Percentiles rank a stretch among this genome's conserved stretches.
phyloP scores from a whole-genome alignment of 2,329 filamentous ascomycete species.

The Thelonectria rubi region DNA sequence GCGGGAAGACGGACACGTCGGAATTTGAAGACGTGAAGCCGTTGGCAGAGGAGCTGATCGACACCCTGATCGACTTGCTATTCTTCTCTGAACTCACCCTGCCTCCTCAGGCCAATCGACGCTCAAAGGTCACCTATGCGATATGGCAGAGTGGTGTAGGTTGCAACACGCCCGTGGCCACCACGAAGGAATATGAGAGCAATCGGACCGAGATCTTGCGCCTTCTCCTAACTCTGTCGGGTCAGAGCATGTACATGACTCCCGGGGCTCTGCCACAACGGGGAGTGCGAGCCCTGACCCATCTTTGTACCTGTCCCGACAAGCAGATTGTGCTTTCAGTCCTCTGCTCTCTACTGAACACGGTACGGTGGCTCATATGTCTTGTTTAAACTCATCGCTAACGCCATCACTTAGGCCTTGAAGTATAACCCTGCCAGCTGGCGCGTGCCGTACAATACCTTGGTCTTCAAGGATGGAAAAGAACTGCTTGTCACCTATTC shows the following conservation, averaged over 20 bases:
- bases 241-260: constrained; percentile 93
- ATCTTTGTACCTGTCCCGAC: constrained; percentile 86
- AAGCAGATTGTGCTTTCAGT: constrained; percentile 92
- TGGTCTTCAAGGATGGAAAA: constrained; percentile 90
- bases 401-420: constrained; percentile 68
- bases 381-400: no score
- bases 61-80: constrained; percentile 86
- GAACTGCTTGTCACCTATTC: constrained; percentile 92
- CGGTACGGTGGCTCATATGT: constrained; percentile 62
- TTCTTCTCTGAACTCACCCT: constrained; percentile 94
- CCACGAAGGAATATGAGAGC: constrained; percentile 90
- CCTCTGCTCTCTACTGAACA: constrained; percentile 92
- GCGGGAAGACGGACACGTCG: constrained; percentile 57
- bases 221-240: constrained; percentile 83
- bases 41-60: constrained; percentile 90
- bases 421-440: constrained; percentile 96
- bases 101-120: constrained; percentile 74
- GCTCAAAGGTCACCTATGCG: constrained; percentile 85
- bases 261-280: constrained; percentile 80
- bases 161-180: constrained; percentile 87
- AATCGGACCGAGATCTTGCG: constrained; percentile 91
- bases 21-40: constrained; percentile 87
- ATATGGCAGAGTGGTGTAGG: constrained; percentile 99
- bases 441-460: constrained; percentile 92
- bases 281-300: constrained; percentile 85